Base-by-base conservation (phyloP, 352 stramenopile genomes). In the Phytophthora podocarpi region DNA sequence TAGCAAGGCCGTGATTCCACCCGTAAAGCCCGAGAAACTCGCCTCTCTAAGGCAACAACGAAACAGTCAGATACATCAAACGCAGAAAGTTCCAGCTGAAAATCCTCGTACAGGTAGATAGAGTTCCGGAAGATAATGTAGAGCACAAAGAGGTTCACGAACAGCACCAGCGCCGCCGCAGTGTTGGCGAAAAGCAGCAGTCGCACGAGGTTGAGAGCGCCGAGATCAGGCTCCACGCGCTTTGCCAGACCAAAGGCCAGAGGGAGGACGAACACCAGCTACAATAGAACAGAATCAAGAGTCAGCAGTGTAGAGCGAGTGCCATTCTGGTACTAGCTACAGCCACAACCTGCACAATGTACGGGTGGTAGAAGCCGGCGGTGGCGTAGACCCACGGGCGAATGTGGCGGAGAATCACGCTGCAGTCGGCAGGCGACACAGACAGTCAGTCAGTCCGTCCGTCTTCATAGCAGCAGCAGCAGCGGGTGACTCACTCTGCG, bases 341-440 rank as follows among this genome's bases (percentile, higher is more conserved):
- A 37, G 30, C 18, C 7, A 45, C 13, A 20, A 89, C 85, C 82
- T 94, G 82, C 7, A 90, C 26, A 12, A 92, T 51, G 54, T 93
- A 73, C 15, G 86, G 87, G 47, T 96, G 83, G 58, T 96, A 96
- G 59, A 94, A 96, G 4, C 85, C 85, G 7, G 87, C 80, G 5
- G 87, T 94, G 43, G 95, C 48, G 62, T 92, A 94, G 30, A 93
- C 80, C 87, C 87, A 96, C 18, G 87, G 87, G 3, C 87, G 85
- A 24, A 96, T 96, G 50, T 96, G 87, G 43, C 76, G 70, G 34
- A 96, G 59, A 46, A 96, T 96, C 46, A 85, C 85, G 62, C 87
- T 96, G 34, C 6, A 37, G 18, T 27, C 16, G 27, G 2, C 13
- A 53, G 13, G 32, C 6, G 9, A 37, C 11, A 39, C 4, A 28